Conservation (phyloP, 192 early-diverging fungal genomes). For the Glomus cerebriforme region DNA sequence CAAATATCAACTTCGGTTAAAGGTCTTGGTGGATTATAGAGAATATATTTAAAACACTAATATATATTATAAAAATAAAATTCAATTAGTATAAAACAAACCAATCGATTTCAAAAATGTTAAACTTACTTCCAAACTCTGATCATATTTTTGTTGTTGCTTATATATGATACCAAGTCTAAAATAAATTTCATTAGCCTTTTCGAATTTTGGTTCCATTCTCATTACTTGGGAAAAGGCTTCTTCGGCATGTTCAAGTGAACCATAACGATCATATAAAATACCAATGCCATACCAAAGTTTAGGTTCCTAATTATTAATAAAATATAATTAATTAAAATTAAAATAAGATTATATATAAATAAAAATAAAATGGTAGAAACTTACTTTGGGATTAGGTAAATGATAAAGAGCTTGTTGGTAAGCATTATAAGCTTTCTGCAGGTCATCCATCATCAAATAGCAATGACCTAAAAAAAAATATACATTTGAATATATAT, state of each 20-base stretch:
- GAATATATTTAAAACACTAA: conserved; percentile 90
- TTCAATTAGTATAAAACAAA: not conserved
- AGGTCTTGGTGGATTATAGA: conserved; percentile 86
- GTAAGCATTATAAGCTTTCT: conserved; percentile 93
- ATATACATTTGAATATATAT: too few relatives aligned
- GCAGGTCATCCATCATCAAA: conserved; percentile 93
- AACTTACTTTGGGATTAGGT: conserved; percentile 79
- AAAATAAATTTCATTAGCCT: conserved; percentile 98
- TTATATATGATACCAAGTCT: conserved; percentile 98
- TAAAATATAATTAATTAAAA: not conserved
- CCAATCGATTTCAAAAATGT: not conserved
- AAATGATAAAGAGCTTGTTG: conserved; percentile 94
- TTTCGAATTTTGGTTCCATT: conserved; percentile 96
- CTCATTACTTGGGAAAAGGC: conserved; percentile 92
- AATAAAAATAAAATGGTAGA: conserved; percentile 1
- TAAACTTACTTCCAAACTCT: conserved; percentile 61
- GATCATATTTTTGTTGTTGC: conserved; percentile 77
- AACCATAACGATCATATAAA: conserved; percentile 95
- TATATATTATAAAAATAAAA: not conserved
- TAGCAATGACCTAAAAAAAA: conserved; percentile 87
- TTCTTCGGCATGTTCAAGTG: conserved; percentile 95
- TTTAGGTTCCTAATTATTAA: conserved; percentile 78
- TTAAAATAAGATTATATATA: not conserved
- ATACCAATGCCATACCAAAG: conserved; percentile 99
- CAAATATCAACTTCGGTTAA: conserved; percentile 94